Conservation (phyloP, 257 asterid species). For the Gentiana straminea region DNA sequence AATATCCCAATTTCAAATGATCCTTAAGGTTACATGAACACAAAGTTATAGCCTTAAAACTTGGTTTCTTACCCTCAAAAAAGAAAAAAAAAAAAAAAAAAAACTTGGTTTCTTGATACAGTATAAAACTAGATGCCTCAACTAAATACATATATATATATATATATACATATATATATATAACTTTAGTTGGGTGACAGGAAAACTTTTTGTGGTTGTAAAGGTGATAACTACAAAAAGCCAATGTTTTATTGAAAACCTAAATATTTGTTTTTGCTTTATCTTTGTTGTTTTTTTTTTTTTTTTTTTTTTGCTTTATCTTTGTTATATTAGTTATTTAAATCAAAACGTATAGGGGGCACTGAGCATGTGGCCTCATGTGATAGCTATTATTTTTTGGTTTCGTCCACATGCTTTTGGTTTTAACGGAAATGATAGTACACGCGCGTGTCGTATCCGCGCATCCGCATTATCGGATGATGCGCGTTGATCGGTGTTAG, state of each 20-base stretch:
- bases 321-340: neutral
- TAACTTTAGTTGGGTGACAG: neutral
- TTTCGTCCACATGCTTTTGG: constrained; percentile 12
- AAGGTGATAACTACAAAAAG: constrained; percentile 10
- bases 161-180: neutral
- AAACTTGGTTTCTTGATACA: too few species aligned
- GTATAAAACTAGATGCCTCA: too few species aligned
- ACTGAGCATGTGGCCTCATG: constrained; percentile 25
- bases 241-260: constrained; percentile 10
- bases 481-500: too few species aligned
- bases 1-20: too few species aligned
- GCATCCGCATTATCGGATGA: too few species aligned
- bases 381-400: constrained; percentile 16
- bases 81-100: too few species aligned
- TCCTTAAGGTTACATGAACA: too few species aligned
- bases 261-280: neutral
- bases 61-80: too few species aligned
- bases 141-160: too few species aligned
- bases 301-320: constrained; percentile 1
- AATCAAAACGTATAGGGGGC: neutral
- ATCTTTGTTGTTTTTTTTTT: neutral
- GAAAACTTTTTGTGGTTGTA: neutral
- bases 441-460: too few species aligned
- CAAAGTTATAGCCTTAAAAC: too few species aligned
- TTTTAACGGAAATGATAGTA: too few species aligned